Percentiles rank a stretch among this genome's conserved stretches.
Evolutionary conservation across 176 grass and related monocot genomes (phyloP).

Genomic region (Aechmea fasciata): DNA sequence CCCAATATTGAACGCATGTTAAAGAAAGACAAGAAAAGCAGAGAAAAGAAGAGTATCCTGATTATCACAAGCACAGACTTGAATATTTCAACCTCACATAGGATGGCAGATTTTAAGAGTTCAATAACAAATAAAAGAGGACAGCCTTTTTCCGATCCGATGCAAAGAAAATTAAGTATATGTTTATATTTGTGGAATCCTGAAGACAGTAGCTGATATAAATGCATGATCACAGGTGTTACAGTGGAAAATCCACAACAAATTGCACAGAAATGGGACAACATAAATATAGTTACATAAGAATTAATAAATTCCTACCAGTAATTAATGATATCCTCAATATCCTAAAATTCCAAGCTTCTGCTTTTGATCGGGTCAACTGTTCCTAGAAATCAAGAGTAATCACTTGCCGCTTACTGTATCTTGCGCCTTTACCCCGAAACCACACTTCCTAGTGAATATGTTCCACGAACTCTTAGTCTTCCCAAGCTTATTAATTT

Average conservation of each 20-base stretch:
- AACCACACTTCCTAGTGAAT: slow-evolving; percentile 40
- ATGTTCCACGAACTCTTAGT: slow-evolving; percentile 50
- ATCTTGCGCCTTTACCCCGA: slow-evolving; percentile 39
- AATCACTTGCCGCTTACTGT: slow-evolving; percentile 31
- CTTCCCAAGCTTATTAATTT: slow-evolving; percentile 51
- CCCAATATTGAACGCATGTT: no score
- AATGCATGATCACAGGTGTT: background rate
- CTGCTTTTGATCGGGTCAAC: background rate
- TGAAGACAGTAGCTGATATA: no score
- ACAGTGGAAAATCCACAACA: background rate
- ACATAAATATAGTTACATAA: background rate
- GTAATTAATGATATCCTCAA: no score
- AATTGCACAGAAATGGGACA: background rate
- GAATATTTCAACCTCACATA: no score
- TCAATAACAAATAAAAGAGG: no score
- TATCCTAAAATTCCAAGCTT: background rate
- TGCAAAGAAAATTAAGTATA: no score
- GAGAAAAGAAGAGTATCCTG: no score
- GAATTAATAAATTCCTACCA: no score
- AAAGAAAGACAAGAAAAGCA: no score
- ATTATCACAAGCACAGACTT: no score
- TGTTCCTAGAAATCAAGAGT: background rate
- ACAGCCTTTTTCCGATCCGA: no score
- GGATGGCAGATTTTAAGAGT: no score
- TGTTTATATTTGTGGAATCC: background rate